Conservation (phyloP, 23 red algal species). For the Gracilaria caudata region DNA sequence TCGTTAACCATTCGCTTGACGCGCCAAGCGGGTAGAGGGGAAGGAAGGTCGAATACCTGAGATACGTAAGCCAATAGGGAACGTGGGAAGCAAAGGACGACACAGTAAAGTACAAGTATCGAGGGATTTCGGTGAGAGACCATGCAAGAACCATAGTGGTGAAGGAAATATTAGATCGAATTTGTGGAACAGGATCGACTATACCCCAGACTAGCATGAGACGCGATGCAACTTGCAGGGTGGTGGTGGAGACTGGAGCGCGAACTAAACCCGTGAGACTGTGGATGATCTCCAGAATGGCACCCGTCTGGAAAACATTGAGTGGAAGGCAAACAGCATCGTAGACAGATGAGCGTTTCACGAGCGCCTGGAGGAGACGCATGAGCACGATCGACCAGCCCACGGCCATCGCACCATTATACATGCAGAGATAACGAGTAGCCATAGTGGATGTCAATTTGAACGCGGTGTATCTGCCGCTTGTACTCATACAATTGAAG, state of each 20-base stretch:
- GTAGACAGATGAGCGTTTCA: conserved; percentile 18
- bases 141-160: conserved; percentile 84
- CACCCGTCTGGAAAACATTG: conserved; percentile 77
- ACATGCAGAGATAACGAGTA: conserved; percentile 74
- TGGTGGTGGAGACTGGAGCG: conserved; percentile 71
- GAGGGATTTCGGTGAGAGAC: conserved; percentile 87
- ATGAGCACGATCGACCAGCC: conserved; percentile 71
- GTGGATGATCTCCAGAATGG: conserved; percentile 84
- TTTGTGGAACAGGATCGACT: conserved; percentile 23
- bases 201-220: conserved; percentile 87
- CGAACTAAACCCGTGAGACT: conserved; percentile 72
- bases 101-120: conserved; percentile 87
- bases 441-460: not conserved
- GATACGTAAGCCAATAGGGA: conserved; percentile 55
- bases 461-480: not conserved
- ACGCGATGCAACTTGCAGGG: conserved; percentile 87
- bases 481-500: not conserved
- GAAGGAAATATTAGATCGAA: conserved; percentile 48
- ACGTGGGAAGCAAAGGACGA: conserved; percentile 22
- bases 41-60: conserved; percentile 92
- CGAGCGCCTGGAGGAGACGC: conserved; percentile 36
- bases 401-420: conserved; percentile 63
- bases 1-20: conserved; percentile 72
- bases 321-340: conserved; percentile 48
- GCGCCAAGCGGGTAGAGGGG: conserved; percentile 95